Evolutionary conservation across 306 rosid genomes (phyloP), one percentile per base, ranked within the genome.

Genomic region (Quercus alba): DNA sequence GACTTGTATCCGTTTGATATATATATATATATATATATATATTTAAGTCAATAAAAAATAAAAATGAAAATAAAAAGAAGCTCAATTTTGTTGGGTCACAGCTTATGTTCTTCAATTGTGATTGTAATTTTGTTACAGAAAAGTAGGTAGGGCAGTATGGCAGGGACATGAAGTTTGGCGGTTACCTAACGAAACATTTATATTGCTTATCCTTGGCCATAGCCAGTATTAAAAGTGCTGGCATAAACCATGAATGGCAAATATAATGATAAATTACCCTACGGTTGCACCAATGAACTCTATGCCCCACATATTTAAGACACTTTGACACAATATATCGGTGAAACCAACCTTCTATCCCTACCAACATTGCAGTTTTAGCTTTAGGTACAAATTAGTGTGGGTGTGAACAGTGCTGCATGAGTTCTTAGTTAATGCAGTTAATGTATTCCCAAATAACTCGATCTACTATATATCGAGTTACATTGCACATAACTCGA

Each of bases 301-400:
- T 20, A 11, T 66, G 77, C 59, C 78, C 78, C 31, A 63, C 78
- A 20, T 12, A 72, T 75, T 75, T 21, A 75, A 75, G 70, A 18
- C 58, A 51, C 30, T n/a, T 30, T 33, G 21, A 11, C 35, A 15
- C 44, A 7, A 18, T 14, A 0, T 31, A 23, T 21, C 64, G 1
- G 2, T 23, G 14, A 58, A 23, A 7, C 30, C 64, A 58, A 58
- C 15, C 64, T 21, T 58, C 64, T n/a, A 7, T 58, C 64, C 64
- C 28, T 6, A 58, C 28, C 28, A 58, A 56, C 2, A 56, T 56
- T 6, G 9, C 1, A 7, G 2, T 58, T 21, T 58, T 1, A 46
- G 15, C 52, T 2, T 21, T 0, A 20, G 2, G 28, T 8, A 18
- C 64, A 58, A 20, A 31, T 31, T 31, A 31, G 35, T 31, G 4